Evolutionary conservation across 106 monocot genomes (phyloP), one percentile per base, ranked within the genome.

Genomic region (Apostasia ramifera): DNA sequence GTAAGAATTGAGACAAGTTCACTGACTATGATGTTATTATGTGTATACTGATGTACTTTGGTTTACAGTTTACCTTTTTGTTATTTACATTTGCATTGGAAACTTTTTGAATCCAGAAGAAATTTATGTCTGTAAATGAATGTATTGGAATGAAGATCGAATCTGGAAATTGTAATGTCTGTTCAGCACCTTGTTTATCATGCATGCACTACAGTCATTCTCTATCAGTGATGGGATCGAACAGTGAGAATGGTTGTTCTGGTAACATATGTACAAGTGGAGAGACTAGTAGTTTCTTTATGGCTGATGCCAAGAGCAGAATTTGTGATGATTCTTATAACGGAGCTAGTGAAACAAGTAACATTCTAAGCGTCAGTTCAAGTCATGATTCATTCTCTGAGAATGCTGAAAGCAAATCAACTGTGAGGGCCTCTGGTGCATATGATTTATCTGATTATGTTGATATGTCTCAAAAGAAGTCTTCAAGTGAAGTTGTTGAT

Each of bases 101-200:
- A 0, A 5, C 40, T 8, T 10, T 51, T 10, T 8, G 10, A 51
- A 51, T 51, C 51, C 51, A 51, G 6, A 6, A 51, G 6, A 8
- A 51, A 51, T 51, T 51, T 51, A 6, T 51, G 10, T 51, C 10
- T 51, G 10, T 51, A 51, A 51, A 26, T 51, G 10, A 51, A 51
- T 8, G 5, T 8, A 51, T 51, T 51, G 6, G 10, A 51, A 71
- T 71, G 39, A 72, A 71, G 63, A 47, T 45, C 8, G 78, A 83
- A 76, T 85, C 94, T 74, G 90, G 90, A 44, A 83, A 87, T 52
- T 94, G 90, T 49, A 87, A 90, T 69, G 82, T 90, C 39, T 90
- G 90, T 54, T 76, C 75, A 71, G 78, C 91, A 71, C 90, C 90
- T 69, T 88, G 94, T 72, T 82, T 87, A 44, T 94, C 87, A 63